Evolutionary conservation across 192 early-diverging fungal species (phyloP), one percentile per base, ranked within the genome.

Genomic region (Linnemannia schmuckeri): DNA sequence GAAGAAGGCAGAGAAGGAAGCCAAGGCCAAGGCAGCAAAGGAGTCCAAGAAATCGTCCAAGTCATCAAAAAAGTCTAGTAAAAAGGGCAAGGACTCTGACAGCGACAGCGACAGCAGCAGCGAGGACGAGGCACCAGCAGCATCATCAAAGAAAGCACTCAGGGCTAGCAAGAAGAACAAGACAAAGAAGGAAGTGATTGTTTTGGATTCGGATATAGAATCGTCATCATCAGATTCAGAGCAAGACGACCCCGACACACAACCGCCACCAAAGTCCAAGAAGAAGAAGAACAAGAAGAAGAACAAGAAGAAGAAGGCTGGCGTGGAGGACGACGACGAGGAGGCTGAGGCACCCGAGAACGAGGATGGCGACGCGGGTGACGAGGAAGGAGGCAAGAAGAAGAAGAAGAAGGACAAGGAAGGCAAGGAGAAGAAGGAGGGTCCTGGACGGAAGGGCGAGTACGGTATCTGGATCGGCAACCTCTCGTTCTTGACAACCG

Each of bases 381-480:
- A 88, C 12, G 24, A 71, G 0, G 66, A 37, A 3, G 81, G 74
- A 10, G 42, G 70, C 30, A 88, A 86, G 27, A 88, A 86, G 18
- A 49, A 72, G 46, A 76, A 85, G 41, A 78, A 82, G 70, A 76
- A 85, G 41, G 75, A 84, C 35, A 89, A 91, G 77, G 80, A 88
- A 38, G 82, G 82, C 30, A 76, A 76, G 70, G 75, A 82, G 37
- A 89, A 88, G 77, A 81, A 88, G 70, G 89, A 91, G 49, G 91
- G 89, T 20, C 77, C 80, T 8, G 81, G 80, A 57, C 78, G 81
- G 30, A 80, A 82, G 54, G 93, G 93, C 49, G 89, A 93, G n/a
- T 93, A 81, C 42, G 85, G 93, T 49, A 89, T 95, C 61, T 96
- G 95, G 95, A 92, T 96, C 68, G 95, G 95, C 3, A 96, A 96